phyloP scores from a whole-genome alignment of 768 basidiomycete species.

The Xerocomus potaroensis region DNA sequence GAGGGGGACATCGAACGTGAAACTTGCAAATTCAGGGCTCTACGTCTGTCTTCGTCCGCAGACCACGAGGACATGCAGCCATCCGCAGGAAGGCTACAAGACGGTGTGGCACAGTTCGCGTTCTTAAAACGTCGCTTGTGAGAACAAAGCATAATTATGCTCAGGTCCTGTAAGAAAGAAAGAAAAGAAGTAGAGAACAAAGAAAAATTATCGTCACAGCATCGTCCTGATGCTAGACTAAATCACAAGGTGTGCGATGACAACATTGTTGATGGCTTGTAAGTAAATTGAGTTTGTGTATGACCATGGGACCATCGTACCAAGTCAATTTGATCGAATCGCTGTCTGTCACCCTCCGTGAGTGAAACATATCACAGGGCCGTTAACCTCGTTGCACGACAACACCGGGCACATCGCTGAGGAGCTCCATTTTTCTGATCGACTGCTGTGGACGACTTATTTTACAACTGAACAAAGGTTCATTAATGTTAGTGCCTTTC shows the following conservation, averaged over 20 bases:
- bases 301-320: no score
- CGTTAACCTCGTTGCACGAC: slow-evolving; percentile 10
- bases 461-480: neutral
- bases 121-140: no score
- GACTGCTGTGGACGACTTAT: no score
- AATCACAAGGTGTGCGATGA: no score
- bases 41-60: slow-evolving; percentile 12
- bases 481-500: neutral
- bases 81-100: slow-evolving; percentile 7
- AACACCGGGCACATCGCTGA: neutral
- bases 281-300: neutral
- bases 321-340: neutral
- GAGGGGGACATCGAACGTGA: slow-evolving; percentile 15
- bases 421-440: neutral
- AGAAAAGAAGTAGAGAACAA: no score
- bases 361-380: neutral
- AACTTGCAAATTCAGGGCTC: slow-evolving; percentile 22
- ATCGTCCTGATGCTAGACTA: no score
- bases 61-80: slow-evolving; percentile 12
- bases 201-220: no score
- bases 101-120: no score
- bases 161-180: no score
- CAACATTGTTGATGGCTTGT: neutral
- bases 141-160: no score
- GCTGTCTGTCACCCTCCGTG: no score